These are phyloP conservation scores for Solanum appendiculatum DNA, from an alignment of 257 asterid species.

Conservation along the genomic window DNA sequence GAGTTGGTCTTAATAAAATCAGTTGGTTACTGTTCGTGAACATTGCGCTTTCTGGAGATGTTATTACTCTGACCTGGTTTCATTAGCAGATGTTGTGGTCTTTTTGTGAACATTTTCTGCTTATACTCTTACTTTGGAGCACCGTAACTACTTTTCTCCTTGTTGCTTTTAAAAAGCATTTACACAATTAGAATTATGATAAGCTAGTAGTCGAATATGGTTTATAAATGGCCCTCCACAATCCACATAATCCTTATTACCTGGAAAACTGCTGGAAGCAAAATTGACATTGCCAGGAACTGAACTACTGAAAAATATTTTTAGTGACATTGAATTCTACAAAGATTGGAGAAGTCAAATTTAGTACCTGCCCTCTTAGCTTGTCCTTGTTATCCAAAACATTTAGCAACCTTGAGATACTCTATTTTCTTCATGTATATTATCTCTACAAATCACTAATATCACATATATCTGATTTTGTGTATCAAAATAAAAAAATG, in stretches of 20 bases:
- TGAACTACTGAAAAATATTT: constrained; percentile 12
- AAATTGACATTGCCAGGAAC: constrained; percentile 40
- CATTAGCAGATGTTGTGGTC: constrained; percentile 27
- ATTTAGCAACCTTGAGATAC: too few relatives aligned
- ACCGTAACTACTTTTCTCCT: neutral
- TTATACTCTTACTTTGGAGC: neutral
- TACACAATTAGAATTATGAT: constrained; percentile 18
- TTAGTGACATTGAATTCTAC: neutral
- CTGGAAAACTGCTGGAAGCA: constrained; percentile 23
- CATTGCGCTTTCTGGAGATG: constrained; percentile 40
- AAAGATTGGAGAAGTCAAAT: neutral
- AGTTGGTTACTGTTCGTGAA: neutral
- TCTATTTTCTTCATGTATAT: too few relatives aligned
- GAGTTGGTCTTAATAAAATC: neutral
- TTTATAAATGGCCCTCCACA: constrained; percentile 37
- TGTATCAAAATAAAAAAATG: neutral
- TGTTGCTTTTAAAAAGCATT: constrained; percentile 7
- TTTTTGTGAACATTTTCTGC: constrained; percentile 12
- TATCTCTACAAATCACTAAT: neutral
- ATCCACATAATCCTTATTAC: constrained; percentile 29
- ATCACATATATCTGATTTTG: too few relatives aligned
- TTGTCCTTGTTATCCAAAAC: neutral
- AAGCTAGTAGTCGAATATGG: constrained; percentile 29
- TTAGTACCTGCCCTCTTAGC: neutral
- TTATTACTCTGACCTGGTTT: constrained; percentile 41